phyloP scores from a whole-genome alignment of 2,329 filamentous ascomycete species.

The Coniochaeta ligniaria region DNA sequence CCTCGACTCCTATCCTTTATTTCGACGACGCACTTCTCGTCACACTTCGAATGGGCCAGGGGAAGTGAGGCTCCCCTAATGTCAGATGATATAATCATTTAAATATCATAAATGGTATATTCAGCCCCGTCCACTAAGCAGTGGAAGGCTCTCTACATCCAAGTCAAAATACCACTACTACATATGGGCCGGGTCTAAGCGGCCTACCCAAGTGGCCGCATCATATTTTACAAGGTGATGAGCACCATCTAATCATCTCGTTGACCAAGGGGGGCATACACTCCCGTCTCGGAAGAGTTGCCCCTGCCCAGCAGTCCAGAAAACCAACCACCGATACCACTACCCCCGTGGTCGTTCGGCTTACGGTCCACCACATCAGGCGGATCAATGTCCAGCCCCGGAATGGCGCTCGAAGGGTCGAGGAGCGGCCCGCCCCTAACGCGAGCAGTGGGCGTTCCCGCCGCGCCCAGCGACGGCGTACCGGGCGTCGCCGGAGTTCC shows the following conservation, averaged over 20 bases:
- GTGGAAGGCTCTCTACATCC: neutral
- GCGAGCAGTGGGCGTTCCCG: neutral
- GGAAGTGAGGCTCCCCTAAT: no score
- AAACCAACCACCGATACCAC: conserved; percentile 44
- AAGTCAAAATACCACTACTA: neutral
- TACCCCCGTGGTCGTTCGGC: conserved; percentile 22
- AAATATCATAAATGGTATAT: no score
- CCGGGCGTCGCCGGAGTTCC: conserved; percentile 66
- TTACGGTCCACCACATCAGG: conserved; percentile 29
- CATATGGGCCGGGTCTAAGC: neutral
- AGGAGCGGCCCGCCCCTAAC: conserved; percentile 35
- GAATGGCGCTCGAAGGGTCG: conserved; percentile 62
- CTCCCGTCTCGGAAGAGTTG: conserved; percentile 22
- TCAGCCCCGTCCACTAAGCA: no score
- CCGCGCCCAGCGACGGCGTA: conserved; percentile 62
- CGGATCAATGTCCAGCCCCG: conserved; percentile 74
- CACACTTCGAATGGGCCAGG: no score
- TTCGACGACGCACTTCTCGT: no score
- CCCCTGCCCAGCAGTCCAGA: conserved; percentile 31
- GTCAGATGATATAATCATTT: no score
- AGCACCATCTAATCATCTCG: conserved; percentile 24
- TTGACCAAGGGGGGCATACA: conserved; percentile 33
- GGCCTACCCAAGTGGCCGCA: no score
- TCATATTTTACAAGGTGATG: neutral
- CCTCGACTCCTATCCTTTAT: no score